These are phyloP conservation scores for Kwoniella dejecticola DNA, from an alignment of 768 basidiomycete species.

Conservation along the genomic window DNA sequence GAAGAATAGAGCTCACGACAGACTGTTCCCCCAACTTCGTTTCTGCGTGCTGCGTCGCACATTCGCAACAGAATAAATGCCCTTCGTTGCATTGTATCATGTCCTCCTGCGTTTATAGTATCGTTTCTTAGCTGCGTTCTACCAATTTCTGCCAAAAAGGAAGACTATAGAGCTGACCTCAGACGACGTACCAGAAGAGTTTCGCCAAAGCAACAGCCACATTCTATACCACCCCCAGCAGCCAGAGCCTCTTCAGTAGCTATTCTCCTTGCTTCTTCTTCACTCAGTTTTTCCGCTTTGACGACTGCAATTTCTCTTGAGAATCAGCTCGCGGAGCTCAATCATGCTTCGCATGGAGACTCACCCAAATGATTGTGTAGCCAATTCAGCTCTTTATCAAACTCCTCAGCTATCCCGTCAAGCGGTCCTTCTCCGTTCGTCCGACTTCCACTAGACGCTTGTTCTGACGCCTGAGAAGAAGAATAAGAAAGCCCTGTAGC, in stretches of 20 bases:
- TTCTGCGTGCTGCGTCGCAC: constrained; percentile 70
- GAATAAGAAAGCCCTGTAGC: too few relatives aligned
- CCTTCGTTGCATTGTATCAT: constrained; percentile 88
- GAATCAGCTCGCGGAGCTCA: too few relatives aligned
- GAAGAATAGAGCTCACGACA: too few relatives aligned
- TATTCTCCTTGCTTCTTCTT: constrained; percentile 54
- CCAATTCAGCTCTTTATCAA: constrained; percentile 52
- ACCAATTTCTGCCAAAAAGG: too few relatives aligned
- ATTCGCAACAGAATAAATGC: constrained; percentile 79
- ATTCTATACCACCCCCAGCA: constrained; percentile 68
- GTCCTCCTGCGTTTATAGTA: constrained; percentile 61
- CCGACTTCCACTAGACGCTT: not conserved
- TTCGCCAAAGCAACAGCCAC: constrained; percentile 79
- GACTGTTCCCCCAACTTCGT: constrained; percentile 61
- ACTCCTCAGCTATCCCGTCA: constrained; percentile 31
- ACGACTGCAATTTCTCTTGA: not conserved
- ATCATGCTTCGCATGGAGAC: not conserved
- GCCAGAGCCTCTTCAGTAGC: constrained; percentile 60
- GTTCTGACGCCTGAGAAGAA: not conserved
- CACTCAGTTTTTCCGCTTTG: constrained; percentile 36
- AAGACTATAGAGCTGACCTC: too few relatives aligned
- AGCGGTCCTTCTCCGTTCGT: not conserved
- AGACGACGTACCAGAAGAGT: constrained; percentile 67
- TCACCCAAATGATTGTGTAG: constrained; percentile 20
- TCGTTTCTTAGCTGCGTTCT: not conserved